These are phyloP conservation scores for Anisodus acutangulus DNA, from an alignment of 257 asterid species.

Conservation along the genomic window DNA sequence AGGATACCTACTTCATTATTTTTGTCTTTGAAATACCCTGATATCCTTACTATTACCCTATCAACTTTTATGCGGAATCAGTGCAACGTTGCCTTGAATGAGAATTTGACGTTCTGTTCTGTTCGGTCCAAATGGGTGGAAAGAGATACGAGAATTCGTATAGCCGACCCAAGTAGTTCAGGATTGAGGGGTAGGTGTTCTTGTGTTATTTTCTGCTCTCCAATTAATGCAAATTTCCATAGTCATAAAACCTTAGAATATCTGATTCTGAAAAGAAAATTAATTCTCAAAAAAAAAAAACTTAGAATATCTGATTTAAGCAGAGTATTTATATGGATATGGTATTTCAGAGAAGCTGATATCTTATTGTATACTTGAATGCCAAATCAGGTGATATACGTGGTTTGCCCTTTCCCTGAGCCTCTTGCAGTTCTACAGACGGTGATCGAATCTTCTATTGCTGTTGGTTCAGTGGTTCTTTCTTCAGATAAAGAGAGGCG, in stretches of 20 bases:
- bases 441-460: conserved; percentile 84
- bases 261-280: background rate
- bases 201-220: background rate
- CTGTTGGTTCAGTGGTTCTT: conserved; percentile 83
- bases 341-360: conserved; percentile 1
- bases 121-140: conserved; percentile 6
- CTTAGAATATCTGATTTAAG: background rate
- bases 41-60: background rate
- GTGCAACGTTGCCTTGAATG: conserved; percentile 6
- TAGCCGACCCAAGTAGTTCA: background rate
- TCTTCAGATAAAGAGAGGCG: conserved; percentile 92
- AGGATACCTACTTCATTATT: conserved; percentile 4
- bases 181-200: conserved; percentile 4
- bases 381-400: conserved; percentile 80
- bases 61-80: background rate
- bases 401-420: conserved; percentile 99
- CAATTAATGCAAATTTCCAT: background rate
- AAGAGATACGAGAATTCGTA: background rate
- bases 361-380: conserved; percentile 1
- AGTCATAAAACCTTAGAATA: background rate
- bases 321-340: background rate
- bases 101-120: background rate
- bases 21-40: background rate
- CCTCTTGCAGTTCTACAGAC: conserved; percentile 95
- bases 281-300: background rate